Base-by-base conservation (phyloP, 768 basidiomycete genomes). In the Hemileccinum impolitum region DNA sequence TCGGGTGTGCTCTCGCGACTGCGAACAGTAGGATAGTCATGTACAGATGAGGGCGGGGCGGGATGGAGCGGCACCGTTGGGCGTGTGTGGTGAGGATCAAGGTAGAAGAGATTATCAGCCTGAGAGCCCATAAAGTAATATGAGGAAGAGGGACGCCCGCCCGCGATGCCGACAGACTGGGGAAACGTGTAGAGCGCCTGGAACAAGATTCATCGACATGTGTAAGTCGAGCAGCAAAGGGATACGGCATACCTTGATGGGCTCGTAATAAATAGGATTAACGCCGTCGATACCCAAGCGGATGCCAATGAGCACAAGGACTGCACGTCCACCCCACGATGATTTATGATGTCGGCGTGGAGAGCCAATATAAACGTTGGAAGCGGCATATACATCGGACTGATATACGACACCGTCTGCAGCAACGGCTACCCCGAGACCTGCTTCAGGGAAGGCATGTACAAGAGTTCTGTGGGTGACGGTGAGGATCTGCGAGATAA, bases 71-170 rank as follows among this genome's bases (percentile, higher is more conserved):
- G 85, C 3, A 95, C 71, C 0, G 91, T 77, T 0, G 89, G 79
- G 8, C 92, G 80, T 0, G 90, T 75, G 58, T 94, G 81, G 61
- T 89, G 85, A 2, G 87, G 86, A 68, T 90, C 84, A 31, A 90
- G 79, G 61, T 91, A 88, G 62, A 92, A 85, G 7, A 98, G 76
- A 42, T 83, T 87, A 54, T 94, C 88, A 3, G 84, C 87, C 64
- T 99, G 95, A 0, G 85, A 78, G 14, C 92, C 95, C 41, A 99
- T 90, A 62, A 99, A 99, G 68, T 98, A 99, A 67, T 96, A 98
- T 0, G 94, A 96, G 0, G 91, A 94, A n/a, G 90, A 90, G 0
- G 95, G 96, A 18, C 96, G 80, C 3, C 95, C 95, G 34, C 96
- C 95, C 0, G 95, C 94, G 46, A 99, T 98, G 35, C 95, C 96